Conservation (phyloP, 2,329 filamentous ascomycete species). For the Polytolypa hystricis region DNA sequence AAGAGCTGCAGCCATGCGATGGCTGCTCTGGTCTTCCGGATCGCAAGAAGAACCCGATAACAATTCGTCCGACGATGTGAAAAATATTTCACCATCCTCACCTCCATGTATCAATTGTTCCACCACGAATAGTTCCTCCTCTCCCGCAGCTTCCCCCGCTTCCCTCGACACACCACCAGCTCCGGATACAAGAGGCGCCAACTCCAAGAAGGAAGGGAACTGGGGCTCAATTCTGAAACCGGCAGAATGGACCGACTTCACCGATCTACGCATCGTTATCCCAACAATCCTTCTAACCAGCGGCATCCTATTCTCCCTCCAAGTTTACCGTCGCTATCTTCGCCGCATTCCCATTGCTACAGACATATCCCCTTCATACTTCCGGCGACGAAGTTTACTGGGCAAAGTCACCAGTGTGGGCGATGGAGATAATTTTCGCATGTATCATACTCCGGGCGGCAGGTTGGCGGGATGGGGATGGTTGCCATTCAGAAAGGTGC, state of each 20-base stretch:
- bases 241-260: conserved; percentile 28
- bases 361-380: conserved; percentile 63
- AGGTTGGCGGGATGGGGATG: conserved; percentile 83
- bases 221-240: conserved; percentile 36
- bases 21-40: conserved; percentile 37
- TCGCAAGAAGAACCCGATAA: conserved; percentile 15
- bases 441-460: conserved; percentile 93
- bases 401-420: conserved; percentile 87
- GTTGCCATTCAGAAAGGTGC: conserved; percentile 61
- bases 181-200: conserved; percentile 15
- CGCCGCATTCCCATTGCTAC: conserved; percentile 70
- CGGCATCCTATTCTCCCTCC: conserved; percentile 25
- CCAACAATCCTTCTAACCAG: conserved; percentile 29
- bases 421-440: conserved; percentile 88
- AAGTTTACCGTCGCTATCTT: conserved; percentile 47
- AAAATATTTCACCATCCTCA: conserved; percentile 9
- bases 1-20: conserved; percentile 34
- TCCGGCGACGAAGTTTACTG: conserved; percentile 64
- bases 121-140: conserved; percentile 8
- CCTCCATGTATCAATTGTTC: conserved; percentile 6
- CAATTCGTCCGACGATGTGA: conserved; percentile 4
- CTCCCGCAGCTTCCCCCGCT: conserved; percentile 14
- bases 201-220: conserved; percentile 20
- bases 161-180: conserved; percentile 15
- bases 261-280: conserved; percentile 25